Conservation (phyloP, 2,329 filamentous ascomycete genomes). For the Phialophora expanda region DNA sequence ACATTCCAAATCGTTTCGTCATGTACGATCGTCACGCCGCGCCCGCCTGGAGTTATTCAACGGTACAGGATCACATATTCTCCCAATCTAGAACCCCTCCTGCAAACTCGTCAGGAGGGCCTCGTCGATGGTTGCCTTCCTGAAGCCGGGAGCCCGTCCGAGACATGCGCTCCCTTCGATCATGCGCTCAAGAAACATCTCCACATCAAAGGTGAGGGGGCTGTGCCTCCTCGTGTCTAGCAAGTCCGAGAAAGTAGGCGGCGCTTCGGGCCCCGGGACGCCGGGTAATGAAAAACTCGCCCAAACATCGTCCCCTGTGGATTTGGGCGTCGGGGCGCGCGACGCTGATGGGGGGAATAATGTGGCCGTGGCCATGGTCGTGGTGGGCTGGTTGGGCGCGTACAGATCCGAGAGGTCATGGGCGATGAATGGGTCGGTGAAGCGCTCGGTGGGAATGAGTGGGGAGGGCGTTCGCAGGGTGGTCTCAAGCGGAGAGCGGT, state of each 20-base stretch:
- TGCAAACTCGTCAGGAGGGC: conserved; percentile 41
- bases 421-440: conserved; percentile 21
- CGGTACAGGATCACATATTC: too few relatives aligned
- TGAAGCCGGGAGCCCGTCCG: conserved; percentile 46
- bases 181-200: conserved; percentile 40
- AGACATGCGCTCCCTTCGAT: conserved; percentile 42
- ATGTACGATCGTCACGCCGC: too few relatives aligned
- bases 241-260: conserved; percentile 15
- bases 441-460: conserved; percentile 5
- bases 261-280: neutral
- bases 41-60: too few relatives aligned
- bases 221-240: conserved; percentile 3
- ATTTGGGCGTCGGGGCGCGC: neutral
- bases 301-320: conserved; percentile 13
- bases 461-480: conserved; percentile 29
- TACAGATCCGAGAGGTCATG: conserved; percentile 22
- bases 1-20: too few relatives aligned
- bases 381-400: neutral
- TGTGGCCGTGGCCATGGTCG: neutral
- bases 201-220: conserved; percentile 35
- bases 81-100: conserved; percentile 26
- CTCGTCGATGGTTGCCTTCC: conserved; percentile 43
- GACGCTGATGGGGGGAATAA: neutral
- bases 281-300: conserved; percentile 12
- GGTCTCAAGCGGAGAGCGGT: conserved; percentile 20